Evolutionary conservation across 2,329 filamentous ascomycete genomes (phyloP), one percentile per base, ranked within the genome.

Genomic region (Exophiala sp.): DNA sequence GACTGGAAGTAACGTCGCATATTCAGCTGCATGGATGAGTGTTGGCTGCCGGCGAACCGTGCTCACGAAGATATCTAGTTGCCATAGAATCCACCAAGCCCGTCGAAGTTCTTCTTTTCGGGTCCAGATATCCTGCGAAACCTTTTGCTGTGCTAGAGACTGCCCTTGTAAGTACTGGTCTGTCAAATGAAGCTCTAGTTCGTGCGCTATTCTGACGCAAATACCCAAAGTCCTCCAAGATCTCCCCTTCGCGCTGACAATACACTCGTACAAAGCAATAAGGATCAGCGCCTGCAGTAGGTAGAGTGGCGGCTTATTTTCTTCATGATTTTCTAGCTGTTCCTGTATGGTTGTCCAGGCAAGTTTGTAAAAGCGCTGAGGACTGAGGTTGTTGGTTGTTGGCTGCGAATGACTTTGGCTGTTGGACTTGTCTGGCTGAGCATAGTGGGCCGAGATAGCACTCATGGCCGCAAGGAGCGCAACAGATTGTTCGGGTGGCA

Each of bases 141-240:
- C 16, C 6, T 24, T 44, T 16, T 51, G 40, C 40, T 51, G 40
- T 9, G 8, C 35, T 14, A 38, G 10, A 6, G 40, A 44, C 12
- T 38, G 29, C 9, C 48, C 41, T 38, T 51, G 48, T 24, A 51
- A 21, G 5, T 20, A 16, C 16, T 38, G 32, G 29, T 51, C 48
- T 11, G 34, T 51, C 48, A 51, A 24, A 16, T 51, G 48, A 9
- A 51, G 48, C 20, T 45, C 32, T 9, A 51, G n/a, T 24, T 51
- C 48, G 32, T 51, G 41, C 16, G 48, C 48, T 18, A 51, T 36
- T 39, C 48, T 39, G 41, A 51, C 48, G 24, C 48, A 44, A 21
- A 20, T 20, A 10, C 48, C 48, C 1, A 51, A 21, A 8, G 41
- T 38, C n/a, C 48, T 44, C 48, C 48, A 51, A 7, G 48, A 39